These are phyloP conservation scores for Diaporthe batatas DNA, from an alignment of 2,329 filamentous ascomycete species.

Conservation along the genomic window DNA sequence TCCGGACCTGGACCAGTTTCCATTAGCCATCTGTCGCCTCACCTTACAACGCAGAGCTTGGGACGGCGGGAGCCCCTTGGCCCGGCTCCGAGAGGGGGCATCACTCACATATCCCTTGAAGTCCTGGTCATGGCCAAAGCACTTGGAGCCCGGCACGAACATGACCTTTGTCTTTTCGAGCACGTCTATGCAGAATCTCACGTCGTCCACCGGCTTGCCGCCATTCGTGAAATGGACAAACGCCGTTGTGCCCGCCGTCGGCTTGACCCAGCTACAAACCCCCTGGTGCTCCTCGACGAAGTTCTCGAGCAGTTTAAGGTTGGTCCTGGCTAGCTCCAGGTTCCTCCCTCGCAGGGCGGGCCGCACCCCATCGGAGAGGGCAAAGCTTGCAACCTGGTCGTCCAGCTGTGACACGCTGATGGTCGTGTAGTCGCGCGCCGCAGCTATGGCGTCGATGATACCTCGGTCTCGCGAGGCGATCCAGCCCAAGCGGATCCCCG, in stretches of 20 bases:
- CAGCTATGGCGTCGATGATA: conserved; percentile 74
- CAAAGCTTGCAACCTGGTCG: conserved; percentile 82
- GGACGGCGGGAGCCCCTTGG: not conserved
- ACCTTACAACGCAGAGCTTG: not conserved
- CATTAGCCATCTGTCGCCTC: not conserved
- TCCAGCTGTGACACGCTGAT: conserved; percentile 89
- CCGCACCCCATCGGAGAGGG: conserved; percentile 67
- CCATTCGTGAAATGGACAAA: conserved; percentile 78
- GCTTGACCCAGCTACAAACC: conserved; percentile 78
- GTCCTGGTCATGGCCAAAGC: conserved; percentile 76
- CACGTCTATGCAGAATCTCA: conserved; percentile 77
- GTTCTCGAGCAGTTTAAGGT: conserved; percentile 73
- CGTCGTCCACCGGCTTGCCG: conserved; percentile 75
- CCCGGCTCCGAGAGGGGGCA: not conserved
- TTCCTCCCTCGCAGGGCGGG: conserved; percentile 62
- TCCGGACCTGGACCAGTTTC: conserved; percentile 54
- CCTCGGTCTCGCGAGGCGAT: conserved; percentile 74
- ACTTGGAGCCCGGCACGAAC: conserved; percentile 78
- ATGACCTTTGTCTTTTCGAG: conserved; percentile 78
- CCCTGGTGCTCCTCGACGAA: conserved; percentile 76
- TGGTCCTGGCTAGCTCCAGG: conserved; percentile 75
- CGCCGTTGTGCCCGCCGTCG: conserved; percentile 83
- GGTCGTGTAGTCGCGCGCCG: conserved; percentile 84
- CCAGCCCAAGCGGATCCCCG: conserved; percentile 88
- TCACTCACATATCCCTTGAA: conserved; percentile 77